phyloP scores from a whole-genome alignment of 495 filamentous ascomycete species.

The Schizothecium vesticola region DNA sequence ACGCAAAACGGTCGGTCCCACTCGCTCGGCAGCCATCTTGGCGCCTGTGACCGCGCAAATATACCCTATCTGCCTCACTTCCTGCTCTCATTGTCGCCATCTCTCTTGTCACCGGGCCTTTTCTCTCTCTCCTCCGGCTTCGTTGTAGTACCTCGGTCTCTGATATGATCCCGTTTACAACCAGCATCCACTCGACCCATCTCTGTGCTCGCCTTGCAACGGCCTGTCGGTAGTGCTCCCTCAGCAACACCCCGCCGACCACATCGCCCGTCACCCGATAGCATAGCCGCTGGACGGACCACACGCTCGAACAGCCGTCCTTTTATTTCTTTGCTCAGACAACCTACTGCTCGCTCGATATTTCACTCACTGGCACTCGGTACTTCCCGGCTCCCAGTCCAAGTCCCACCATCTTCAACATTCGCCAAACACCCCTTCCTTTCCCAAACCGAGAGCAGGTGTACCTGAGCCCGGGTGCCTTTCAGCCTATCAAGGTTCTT shows the following conservation, averaged over 20 bases:
- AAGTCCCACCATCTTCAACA: not conserved
- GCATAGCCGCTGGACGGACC: not conserved
- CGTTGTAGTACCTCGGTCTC: constrained; percentile 12
- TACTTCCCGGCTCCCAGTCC: not conserved
- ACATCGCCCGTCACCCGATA: not conserved
- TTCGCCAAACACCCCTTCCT: not conserved
- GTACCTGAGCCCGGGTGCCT: not conserved
- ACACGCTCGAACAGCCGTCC: not conserved
- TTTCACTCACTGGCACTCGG: not conserved
- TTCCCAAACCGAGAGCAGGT: not conserved
- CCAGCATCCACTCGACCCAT: not conserved
- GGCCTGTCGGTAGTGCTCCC: not conserved
- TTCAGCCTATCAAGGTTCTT: not conserved
- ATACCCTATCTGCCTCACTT: constrained; percentile 11
- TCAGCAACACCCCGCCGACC: not conserved
- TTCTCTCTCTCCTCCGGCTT: not conserved
- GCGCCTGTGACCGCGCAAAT: constrained; percentile 8
- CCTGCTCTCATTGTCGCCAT: constrained; percentile 5
- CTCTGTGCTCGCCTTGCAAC: not conserved
- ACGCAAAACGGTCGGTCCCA: constrained; percentile 7
- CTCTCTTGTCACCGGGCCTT: not conserved
- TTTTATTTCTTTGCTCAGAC: not conserved
- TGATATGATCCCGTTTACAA: not conserved
- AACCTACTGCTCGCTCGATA: not conserved
- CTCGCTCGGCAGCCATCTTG: constrained; percentile 9